These are phyloP conservation scores for Camellia oleifera DNA, from an alignment of 179 eudicot species.

Conservation along the genomic window DNA sequence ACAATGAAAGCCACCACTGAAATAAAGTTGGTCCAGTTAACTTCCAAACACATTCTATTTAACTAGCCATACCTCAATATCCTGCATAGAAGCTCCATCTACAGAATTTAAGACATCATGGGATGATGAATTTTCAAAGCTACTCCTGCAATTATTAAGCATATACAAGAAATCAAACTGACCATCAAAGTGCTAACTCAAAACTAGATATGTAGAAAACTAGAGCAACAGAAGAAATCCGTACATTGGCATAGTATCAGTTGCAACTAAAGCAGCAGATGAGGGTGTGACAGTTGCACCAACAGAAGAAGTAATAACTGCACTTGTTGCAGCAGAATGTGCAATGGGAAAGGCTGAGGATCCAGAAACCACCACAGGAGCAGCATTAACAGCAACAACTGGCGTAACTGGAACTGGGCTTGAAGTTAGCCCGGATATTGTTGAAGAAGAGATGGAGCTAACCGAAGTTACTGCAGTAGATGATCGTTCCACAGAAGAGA, in stretches of 20 bases:
- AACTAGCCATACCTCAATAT: conserved; percentile 63
- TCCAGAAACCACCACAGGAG: conserved; percentile 43
- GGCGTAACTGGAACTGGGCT: conserved; percentile 49
- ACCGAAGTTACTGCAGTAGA: conserved; percentile 33
- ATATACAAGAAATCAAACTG: neutral
- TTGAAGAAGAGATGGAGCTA: conserved; percentile 34
- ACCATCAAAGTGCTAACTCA: neutral
- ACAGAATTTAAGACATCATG: conserved; percentile 43
- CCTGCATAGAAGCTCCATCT: conserved; percentile 58
- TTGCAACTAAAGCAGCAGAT: conserved; percentile 27
- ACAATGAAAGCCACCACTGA: neutral
- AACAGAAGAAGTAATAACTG: conserved; percentile 35
- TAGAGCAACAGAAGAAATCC: conserved; percentile 7
- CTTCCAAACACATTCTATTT: neutral
- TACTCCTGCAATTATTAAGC: conserved; percentile 35
- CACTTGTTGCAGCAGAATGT: conserved; percentile 27
- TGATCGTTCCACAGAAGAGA: conserved; percentile 45
- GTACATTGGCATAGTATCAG: conserved; percentile 39
- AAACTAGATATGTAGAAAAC: conserved; percentile 6
- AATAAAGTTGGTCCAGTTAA: neutral
- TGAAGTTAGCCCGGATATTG: conserved; percentile 37
- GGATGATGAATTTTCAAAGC: conserved; percentile 37
- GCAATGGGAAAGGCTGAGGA: conserved; percentile 33
- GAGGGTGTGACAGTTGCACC: conserved; percentile 31
- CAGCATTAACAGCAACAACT: conserved; percentile 40